Evolutionary conservation across 148 eudicot species (phyloP).

Genomic region (Rhododendron henanense): DNA sequence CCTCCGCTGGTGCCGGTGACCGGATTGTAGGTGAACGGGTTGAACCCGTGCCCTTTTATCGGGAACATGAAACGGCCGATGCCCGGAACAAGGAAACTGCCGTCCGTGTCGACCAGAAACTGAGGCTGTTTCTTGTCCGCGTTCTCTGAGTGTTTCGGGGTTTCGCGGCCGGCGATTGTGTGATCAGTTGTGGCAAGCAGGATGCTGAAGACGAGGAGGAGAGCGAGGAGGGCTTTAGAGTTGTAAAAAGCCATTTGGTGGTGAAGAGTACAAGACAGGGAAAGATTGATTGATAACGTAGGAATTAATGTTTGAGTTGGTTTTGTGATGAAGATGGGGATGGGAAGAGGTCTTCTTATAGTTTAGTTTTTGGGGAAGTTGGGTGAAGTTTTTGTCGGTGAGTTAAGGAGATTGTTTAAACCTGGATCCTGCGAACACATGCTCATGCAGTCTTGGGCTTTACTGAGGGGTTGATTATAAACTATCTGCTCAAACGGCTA

Average conservation of each 20-base stretch:
- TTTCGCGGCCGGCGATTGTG: slow-evolving; percentile 12
- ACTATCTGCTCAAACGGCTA: not conserved
- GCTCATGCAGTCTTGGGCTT: not conserved
- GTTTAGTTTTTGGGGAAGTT: not conserved
- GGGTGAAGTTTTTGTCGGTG: slow-evolving; percentile 13
- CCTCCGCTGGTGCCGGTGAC: slow-evolving; percentile 13
- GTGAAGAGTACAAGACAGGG: not conserved
- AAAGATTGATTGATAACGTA: not conserved
- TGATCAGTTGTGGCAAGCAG: slow-evolving; percentile 16
- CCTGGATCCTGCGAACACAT: not conserved
- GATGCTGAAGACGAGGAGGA: slow-evolving; percentile 22
- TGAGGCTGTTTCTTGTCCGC: slow-evolving; percentile 28
- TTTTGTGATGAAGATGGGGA: slow-evolving; percentile 5
- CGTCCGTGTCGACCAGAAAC: slow-evolving; percentile 22
- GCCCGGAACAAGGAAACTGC: slow-evolving; percentile 37
- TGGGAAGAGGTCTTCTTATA: slow-evolving; percentile 13
- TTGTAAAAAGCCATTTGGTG: slow-evolving; percentile 16
- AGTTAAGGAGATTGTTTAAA: slow-evolving; percentile 5
- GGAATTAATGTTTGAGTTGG: not conserved
- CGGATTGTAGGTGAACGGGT: slow-evolving; percentile 34
- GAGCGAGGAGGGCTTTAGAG: slow-evolving; percentile 2
- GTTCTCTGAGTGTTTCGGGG: slow-evolving; percentile 10
- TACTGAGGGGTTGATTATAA: not conserved
- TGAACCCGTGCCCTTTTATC: slow-evolving; percentile 2
- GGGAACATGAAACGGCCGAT: slow-evolving; percentile 36